Base-by-base conservation (phyloP, 176 grass and related monocot species). In the Ensete ventricosum region DNA sequence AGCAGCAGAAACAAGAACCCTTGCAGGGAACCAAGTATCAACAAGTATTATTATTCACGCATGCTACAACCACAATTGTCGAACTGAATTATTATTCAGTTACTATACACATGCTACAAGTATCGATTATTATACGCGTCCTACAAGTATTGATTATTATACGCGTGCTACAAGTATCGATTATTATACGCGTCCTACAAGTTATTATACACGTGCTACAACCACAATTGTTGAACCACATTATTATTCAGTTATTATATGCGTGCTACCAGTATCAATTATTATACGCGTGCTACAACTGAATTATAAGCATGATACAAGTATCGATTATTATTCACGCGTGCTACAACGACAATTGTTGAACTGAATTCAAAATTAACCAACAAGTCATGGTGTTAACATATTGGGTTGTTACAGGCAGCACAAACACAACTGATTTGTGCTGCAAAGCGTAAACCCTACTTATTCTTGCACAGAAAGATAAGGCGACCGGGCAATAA, bases 361-460 rank as follows among this genome's bases (percentile, higher is more conserved):
- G 24, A 64, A 25, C 20, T 11, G 24, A 23, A 21, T 10, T 64
- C 62, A 24, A 24, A 64, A 23, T 7, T 64, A 23, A 9, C 6
- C 2, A 21, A 52, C 9, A 71, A 27, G 12, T 48, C 9, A 4
- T 49, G 52, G 21, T 23, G 50, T 21, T 5, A 14, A 71, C 9
- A 50, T 69, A 69, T 52, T 53, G 69, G 69, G 69, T 20, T 12
- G 21, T 14, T 71, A 71, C 69, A 52, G 49, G 50, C 69, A 71
- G 69, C 50, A 71, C 14, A 49, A 71, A 71, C 48, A 23, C 21
- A 49, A 53, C 3, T 17, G 11, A 7, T 71, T 71, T 1, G n/a
- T 71, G 19, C 69, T 71, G 69, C 49, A 71, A 71, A 71, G 69
- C 49, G 19, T 19, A 14, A 13, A 48, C 50, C 69, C 69, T 70